Base-by-base conservation (phyloP, 208 protist species). In the Acanthamoeba lugdunensis region DNA sequence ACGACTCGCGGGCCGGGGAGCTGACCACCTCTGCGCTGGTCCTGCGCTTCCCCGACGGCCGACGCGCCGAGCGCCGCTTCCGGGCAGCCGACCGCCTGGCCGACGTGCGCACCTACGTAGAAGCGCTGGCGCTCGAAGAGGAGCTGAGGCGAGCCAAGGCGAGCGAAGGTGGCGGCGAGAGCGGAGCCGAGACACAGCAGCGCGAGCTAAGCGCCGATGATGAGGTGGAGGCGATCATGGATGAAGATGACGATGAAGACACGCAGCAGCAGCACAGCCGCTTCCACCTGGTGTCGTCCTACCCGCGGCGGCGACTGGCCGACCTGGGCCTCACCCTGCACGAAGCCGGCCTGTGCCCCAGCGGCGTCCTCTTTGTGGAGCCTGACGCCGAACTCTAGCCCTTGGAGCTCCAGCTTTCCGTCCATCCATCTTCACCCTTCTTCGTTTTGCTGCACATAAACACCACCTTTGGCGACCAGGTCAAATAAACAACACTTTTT, bases 261-360 rank as follows among this genome's bases (percentile, higher is more conserved):
- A 52, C 16, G 73, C 16, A 21, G 28, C 21, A 81, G 71, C 8
- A 79, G 71, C 28, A 16, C n/a, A 73, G n/a, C 69, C n/a, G 45
- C 33, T 81, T 81, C 73, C 73, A 52, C 37, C 30, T 81, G 23
- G 73, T 81, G 73, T 81, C 73, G 37, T 41, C 73, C 41, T 81
- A 28, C 37, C 73, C 73, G 16, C 73, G 73, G 25, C 65, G 28
- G 8, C 73, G 73, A 23, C 37, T 81, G 14, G 41, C n/a, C 37
- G 73, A 41, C 23, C 28, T 28, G 41, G 16, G 28, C 73, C 45
- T 41, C 21, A 81, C 73, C 7, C 73, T 81, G 21, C 25, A 25
- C 37, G 73, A 81, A 6, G 73, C 73, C 73, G 73, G 73, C 13
- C 73, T 81, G 73, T 81, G 73, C 45, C 73, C 73, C 73, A 81